Evolutionary conservation across 2,329 filamentous ascomycete species (phyloP).

Genomic region (Fusarium lateritium): DNA sequence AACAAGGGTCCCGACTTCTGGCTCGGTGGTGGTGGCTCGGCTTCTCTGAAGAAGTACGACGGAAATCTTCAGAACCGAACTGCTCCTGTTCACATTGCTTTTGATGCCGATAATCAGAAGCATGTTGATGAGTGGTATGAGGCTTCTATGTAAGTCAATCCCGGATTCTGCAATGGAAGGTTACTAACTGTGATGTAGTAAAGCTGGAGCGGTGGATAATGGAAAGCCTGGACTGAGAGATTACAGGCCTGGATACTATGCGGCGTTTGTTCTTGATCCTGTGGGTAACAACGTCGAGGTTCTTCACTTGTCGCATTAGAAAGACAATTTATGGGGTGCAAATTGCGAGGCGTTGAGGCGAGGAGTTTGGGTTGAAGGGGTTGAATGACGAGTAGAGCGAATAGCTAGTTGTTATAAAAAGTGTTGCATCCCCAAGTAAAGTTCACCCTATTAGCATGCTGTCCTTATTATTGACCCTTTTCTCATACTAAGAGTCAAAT

Average conservation of each 20-base stretch:
- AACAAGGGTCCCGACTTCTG: slow-evolving; percentile 43
- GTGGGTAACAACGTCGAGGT: slow-evolving; percentile 68
- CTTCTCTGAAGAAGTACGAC: slow-evolving; percentile 42
- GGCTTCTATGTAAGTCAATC: slow-evolving; percentile 43
- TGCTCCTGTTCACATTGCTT: slow-evolving; percentile 45
- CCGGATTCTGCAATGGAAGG: fast-evolving
- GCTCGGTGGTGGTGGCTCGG: slow-evolving; percentile 41
- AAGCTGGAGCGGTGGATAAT: slow-evolving; percentile 63
- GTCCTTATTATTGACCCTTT: not conserved
- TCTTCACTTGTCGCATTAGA: slow-evolving; percentile 47
- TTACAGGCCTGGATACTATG: slow-evolving; percentile 65
- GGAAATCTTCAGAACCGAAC: slow-evolving; percentile 41
- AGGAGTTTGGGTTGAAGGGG: slow-evolving; percentile 3
- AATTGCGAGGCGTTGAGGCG: not conserved
- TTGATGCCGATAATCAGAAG: slow-evolving; percentile 33
- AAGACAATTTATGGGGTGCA: not conserved
- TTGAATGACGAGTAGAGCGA: not conserved
- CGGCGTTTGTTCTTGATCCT: slow-evolving; percentile 65
- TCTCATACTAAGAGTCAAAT: slow-evolving; percentile 3
- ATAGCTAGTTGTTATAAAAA: not conserved
- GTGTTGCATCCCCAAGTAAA: not conserved
- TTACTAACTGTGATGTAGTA: slow-evolving; percentile 43
- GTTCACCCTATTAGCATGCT: not conserved
- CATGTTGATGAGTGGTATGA: slow-evolving; percentile 48
- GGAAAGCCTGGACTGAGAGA: slow-evolving; percentile 63